Percentiles rank a stretch among this genome's conserved stretches.
Conservation (phyloP, 2,329 filamentous ascomycete species). For the Colletotrichum cordylinicola region DNA sequence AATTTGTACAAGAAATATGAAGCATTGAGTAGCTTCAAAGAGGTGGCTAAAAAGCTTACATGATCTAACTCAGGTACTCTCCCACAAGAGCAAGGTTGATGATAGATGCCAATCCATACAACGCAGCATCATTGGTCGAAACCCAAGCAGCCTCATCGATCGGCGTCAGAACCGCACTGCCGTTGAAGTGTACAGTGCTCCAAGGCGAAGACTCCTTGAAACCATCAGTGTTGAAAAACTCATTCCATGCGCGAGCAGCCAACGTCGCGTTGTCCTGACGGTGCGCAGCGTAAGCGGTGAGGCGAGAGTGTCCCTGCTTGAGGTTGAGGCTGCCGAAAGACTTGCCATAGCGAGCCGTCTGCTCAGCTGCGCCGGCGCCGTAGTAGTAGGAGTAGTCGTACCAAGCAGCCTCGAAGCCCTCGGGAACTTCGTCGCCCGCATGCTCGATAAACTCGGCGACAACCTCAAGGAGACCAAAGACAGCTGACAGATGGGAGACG, state of each 20-base stretch:
- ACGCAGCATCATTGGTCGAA: constrained; percentile 60
- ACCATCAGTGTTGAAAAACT: constrained; percentile 55
- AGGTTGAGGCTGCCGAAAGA: constrained; percentile 53
- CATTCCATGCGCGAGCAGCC: constrained; percentile 57
- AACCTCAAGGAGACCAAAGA: constrained; percentile 65
- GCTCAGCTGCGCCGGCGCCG: constrained; percentile 52
- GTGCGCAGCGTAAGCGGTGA: constrained; percentile 59
- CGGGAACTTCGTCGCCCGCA: constrained; percentile 47
- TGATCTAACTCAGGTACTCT: not conserved
- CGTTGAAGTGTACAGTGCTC: constrained; percentile 42
- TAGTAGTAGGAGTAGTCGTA: constrained; percentile 68
- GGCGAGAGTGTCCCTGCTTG: constrained; percentile 62
- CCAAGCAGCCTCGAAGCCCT: constrained; percentile 59
- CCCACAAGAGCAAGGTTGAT: constrained; percentile 54
- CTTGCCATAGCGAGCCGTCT: constrained; percentile 56
- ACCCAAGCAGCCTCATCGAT: constrained; percentile 64
- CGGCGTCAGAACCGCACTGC: constrained; percentile 48
- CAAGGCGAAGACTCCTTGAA: constrained; percentile 42
- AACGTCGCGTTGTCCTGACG: constrained; percentile 50
- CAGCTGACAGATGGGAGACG: constrained; percentile 61
- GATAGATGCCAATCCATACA: constrained; percentile 64
- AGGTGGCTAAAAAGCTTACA: not conserved
- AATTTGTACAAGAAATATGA: not conserved
- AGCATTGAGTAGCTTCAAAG: not conserved
- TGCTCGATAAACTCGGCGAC: constrained; percentile 60